Evolutionary conservation across 2,329 filamentous ascomycete genomes (phyloP).

Genomic region (Cladosporium sp.): DNA sequence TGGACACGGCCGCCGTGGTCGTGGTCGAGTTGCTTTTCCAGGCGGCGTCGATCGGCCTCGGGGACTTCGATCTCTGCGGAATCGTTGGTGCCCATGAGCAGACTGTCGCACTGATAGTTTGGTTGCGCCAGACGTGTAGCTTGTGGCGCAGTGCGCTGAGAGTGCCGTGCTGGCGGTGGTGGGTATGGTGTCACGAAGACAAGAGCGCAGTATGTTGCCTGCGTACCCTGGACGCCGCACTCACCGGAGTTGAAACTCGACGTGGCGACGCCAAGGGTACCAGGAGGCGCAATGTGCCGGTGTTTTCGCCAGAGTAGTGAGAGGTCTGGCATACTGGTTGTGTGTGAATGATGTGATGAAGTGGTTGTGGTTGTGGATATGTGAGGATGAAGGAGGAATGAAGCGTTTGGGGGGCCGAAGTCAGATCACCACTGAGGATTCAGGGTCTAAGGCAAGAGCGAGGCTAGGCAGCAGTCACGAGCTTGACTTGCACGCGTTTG

Average conservation of each 20-base stretch:
- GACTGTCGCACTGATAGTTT: no score
- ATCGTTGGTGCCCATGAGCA: constrained; percentile 29
- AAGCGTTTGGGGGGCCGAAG: background rate
- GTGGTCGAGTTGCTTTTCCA: constrained; percentile 75
- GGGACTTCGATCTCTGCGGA: constrained; percentile 71
- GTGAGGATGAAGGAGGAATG: background rate
- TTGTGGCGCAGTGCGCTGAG: no score
- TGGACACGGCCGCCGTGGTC: constrained; percentile 76
- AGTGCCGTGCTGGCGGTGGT: no score
- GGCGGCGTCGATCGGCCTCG: constrained; percentile 66
- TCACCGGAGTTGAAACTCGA: background rate
- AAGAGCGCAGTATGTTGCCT: background rate
- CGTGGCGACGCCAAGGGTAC: background rate
- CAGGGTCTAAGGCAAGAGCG: background rate
- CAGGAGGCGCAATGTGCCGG: background rate
- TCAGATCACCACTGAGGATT: background rate
- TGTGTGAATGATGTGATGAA: background rate
- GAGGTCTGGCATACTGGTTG: background rate
- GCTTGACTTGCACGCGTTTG: background rate
- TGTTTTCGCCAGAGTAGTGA: background rate
- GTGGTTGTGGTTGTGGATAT: background rate
- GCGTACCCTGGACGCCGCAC: background rate
- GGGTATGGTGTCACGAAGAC: no score
- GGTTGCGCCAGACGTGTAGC: no score
- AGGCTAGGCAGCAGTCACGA: background rate